A percentile compares a stretch with the other conserved stretches of the same genome.
phyloP scores from a whole-genome alignment of 768 basidiomycete species.

The Suillus cothurnatus region DNA sequence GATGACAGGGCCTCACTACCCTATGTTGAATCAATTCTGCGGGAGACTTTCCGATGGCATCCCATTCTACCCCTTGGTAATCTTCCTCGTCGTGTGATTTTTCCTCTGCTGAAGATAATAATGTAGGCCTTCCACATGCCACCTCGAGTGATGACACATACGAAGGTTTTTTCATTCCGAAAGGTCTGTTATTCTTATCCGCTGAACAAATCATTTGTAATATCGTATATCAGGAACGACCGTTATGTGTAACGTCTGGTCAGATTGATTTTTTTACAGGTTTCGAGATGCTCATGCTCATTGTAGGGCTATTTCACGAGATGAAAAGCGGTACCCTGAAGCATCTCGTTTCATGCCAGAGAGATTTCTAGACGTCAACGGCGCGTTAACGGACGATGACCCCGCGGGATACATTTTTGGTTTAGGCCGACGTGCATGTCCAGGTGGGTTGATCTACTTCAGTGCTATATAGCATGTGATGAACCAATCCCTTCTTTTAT shows the following conservation, averaged over 20 bases:
- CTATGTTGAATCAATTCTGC: conserved; percentile 2
- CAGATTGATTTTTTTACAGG: not conserved
- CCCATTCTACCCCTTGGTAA: not conserved
- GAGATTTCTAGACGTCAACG: not conserved
- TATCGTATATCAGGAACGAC: not conserved
- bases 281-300: not conserved
- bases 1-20: not conserved
- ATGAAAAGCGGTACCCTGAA: not conserved
- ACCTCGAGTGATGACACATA: conserved; percentile 40
- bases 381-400: not conserved
- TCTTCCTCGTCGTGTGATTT: not conserved
- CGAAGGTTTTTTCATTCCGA: conserved; percentile 51
- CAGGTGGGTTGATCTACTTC: not conserved
- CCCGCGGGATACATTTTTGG: conserved; percentile 1
- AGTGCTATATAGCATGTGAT: too few relatives aligned
- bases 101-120: not conserved
- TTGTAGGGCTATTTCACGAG: conserved; percentile 11
- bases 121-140: conserved; percentile 21
- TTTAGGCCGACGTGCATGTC: conserved; percentile 5
- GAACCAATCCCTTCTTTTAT: not conserved
- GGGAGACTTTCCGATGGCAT: not conserved
- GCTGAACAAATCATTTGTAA: not conserved
- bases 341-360: conserved; percentile 8
- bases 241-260: not conserved
- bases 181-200: conserved; percentile 28